Conservation (phyloP, 2,329 filamentous ascomycete species). For the Truncatella angustata region DNA sequence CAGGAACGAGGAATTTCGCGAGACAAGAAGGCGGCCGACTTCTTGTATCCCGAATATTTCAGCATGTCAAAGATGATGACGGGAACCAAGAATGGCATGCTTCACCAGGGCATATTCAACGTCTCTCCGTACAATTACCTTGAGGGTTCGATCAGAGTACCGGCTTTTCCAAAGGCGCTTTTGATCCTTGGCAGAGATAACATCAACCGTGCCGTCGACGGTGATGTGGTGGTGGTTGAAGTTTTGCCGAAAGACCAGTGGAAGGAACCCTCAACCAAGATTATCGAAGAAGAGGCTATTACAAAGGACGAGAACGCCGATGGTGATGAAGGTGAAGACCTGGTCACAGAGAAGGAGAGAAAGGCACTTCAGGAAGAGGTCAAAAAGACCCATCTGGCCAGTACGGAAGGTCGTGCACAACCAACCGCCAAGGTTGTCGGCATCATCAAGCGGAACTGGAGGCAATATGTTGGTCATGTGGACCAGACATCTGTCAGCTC, state of each 20-base stretch:
- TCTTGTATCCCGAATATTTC: slow-evolving; percentile 87
- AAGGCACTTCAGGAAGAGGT: slow-evolving; percentile 89
- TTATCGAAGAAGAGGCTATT: slow-evolving; percentile 89
- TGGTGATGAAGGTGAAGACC: slow-evolving; percentile 67
- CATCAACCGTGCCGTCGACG: slow-evolving; percentile 90
- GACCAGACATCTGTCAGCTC: slow-evolving; percentile 81
- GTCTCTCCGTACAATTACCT: slow-evolving; percentile 98
- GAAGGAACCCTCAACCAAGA: slow-evolving; percentile 94
- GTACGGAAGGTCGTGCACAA: slow-evolving; percentile 73
- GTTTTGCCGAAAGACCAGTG: slow-evolving; percentile 92
- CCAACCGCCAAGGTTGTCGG: slow-evolving; percentile 92
- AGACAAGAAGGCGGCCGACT: slow-evolving; percentile 61
- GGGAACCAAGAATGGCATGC: slow-evolving; percentile 78
- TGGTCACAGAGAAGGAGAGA: slow-evolving; percentile 87
- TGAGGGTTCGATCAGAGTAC: slow-evolving; percentile 86
- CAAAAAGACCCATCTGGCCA: slow-evolving; percentile 76
- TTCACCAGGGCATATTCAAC: slow-evolving; percentile 95
- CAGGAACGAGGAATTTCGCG: slow-evolving; percentile 65
- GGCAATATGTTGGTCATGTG: slow-evolving; percentile 95
- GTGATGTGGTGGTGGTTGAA: slow-evolving; percentile 90
- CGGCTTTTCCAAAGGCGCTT: slow-evolving; percentile 85
- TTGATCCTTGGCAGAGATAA: slow-evolving; percentile 90
- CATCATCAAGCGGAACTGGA: slow-evolving; percentile 92
- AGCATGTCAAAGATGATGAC: slow-evolving; percentile 92
- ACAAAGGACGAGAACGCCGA: slow-evolving; percentile 95